phyloP scores from a whole-genome alignment of 2,329 filamentous ascomycete species.

The Chrysoporthe cubensis region DNA sequence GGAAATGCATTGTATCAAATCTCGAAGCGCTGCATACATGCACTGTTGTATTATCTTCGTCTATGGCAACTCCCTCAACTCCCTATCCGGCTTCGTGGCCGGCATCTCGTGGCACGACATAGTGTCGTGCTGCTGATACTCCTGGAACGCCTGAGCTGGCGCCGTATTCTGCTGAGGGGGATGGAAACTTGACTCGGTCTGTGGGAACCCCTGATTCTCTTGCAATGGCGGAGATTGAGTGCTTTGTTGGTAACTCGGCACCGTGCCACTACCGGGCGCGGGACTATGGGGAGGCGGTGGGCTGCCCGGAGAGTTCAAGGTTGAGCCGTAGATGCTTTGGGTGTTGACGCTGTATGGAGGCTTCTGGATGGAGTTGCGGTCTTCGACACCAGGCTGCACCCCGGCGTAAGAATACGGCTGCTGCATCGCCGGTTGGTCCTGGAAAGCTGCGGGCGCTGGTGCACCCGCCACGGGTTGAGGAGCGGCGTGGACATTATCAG shows the following conservation, averaged over 20 bases:
- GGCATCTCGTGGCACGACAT: slow-evolving; percentile 38
- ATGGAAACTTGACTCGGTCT: slow-evolving; percentile 17
- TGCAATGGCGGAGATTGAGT: slow-evolving; percentile 13
- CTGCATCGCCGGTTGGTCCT: slow-evolving; percentile 13
- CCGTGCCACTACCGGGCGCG: neutral
- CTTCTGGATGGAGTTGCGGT: slow-evolving; percentile 24
- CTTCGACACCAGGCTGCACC: neutral
- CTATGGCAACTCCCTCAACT: slow-evolving; percentile 39
- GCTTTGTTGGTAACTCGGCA: slow-evolving; percentile 16
- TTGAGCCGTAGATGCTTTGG: slow-evolving; percentile 23
- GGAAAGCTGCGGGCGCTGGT: neutral
- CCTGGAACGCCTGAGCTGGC: neutral
- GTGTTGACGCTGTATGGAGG: slow-evolving; percentile 20
- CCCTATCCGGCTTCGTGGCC: slow-evolving; percentile 35
- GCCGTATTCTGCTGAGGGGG: slow-evolving; percentile 15
- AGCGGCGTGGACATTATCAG: neutral
- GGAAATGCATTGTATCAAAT: neutral
- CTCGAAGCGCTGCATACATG: neutral
- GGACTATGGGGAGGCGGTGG: slow-evolving; percentile 30
- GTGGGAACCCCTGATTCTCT: slow-evolving; percentile 1
- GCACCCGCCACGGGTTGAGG: neutral
- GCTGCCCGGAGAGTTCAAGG: slow-evolving; percentile 29
- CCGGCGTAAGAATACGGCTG: slow-evolving; percentile 9
- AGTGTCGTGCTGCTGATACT: slow-evolving; percentile 19
- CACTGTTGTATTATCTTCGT: neutral